Conservation (phyloP, 345 rosid genomes). For the Acer campestre region DNA sequence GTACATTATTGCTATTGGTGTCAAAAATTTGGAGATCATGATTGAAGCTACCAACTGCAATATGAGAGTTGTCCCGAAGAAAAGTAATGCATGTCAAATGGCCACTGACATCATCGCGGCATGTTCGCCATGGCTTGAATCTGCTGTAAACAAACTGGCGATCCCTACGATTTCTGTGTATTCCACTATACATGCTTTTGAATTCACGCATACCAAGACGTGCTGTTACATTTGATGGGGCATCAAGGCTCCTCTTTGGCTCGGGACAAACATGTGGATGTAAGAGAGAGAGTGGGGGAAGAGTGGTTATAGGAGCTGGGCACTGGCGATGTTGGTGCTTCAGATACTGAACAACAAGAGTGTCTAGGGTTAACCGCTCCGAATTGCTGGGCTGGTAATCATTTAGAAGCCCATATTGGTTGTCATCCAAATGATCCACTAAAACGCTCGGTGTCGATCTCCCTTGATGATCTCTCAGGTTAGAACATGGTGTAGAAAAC, state of each 20-base stretch:
- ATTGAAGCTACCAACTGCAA: conserved; percentile 90
- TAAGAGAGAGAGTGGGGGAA: conserved; percentile 92
- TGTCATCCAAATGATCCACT: conserved; percentile 50
- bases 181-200: conserved; percentile 75
- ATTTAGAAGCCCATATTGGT: conserved; percentile 47
- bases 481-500: conserved; percentile 56
- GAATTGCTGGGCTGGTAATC: conserved; percentile 63
- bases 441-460: conserved; percentile 41
- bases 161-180: conserved; percentile 92
- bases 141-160: conserved; percentile 96
- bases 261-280: conserved; percentile 98
- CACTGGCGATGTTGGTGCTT: conserved; percentile 99
- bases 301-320: conserved; percentile 97
- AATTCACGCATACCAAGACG: conserved; percentile 88
- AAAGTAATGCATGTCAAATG: conserved; percentile 82
- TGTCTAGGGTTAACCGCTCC: conserved; percentile 82
- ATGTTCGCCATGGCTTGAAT: conserved; percentile 93
- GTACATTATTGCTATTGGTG: conserved; percentile 59
- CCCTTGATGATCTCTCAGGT: conserved; percentile 44
- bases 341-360: conserved; percentile 87
- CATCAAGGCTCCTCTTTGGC: conserved; percentile 88
- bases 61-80: conserved; percentile 71
- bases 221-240: conserved; percentile 83
- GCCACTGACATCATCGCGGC: conserved; percentile 79
- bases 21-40: conserved; percentile 86